Evolutionary conservation across 192 early-diverging fungal species (phyloP), one percentile per base, ranked within the genome.

Genomic region (Backusella morwellensis): DNA sequence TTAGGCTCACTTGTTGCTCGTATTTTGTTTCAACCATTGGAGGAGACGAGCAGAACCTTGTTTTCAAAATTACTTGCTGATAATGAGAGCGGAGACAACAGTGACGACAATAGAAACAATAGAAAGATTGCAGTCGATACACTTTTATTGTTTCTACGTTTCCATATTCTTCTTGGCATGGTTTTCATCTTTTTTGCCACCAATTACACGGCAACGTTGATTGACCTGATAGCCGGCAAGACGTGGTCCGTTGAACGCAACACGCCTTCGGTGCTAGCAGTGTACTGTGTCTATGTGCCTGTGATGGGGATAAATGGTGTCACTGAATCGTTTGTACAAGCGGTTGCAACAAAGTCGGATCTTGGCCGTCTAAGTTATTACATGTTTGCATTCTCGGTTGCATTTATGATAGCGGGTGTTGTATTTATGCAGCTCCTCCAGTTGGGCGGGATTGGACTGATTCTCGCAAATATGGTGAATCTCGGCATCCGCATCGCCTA

Each of bases 241-340:
- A 29, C 79, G 68, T 93, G 93, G 89, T 85, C 86, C 19, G 66
- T 54, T 29, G 76, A 88, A 32, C 69, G 83, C 4, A 74, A 85
- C 32, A 88, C 91, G 0, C 84, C 92, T 0, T 38, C 41, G 2
- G 90, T 92, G 0, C 82, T 98, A 41, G 81, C 89, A 1, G 80
- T 88, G 1, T 99, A 98, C 79, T 97, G 96, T 75, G 75, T 93
- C 40, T 99, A 97, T 85, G 88, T 99, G 1, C 98, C 98, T 4
- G 72, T 98, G 12, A 93, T 98, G 94, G 98, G 95, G 14, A 70
- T 97, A 35, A 99, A 99, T 80, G 98, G 98, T 0, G 93, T 99
- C 69, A 92, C 94, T 6, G 98, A 99, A 80, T 94, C 93, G 1
- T 98, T 97, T 82, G 88, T 98, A 21, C 95, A 97, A 76, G 94